Evolutionary conservation across 108 stramenopile genomes (phyloP).

Genomic region (Schizochytrium sp.): DNA sequence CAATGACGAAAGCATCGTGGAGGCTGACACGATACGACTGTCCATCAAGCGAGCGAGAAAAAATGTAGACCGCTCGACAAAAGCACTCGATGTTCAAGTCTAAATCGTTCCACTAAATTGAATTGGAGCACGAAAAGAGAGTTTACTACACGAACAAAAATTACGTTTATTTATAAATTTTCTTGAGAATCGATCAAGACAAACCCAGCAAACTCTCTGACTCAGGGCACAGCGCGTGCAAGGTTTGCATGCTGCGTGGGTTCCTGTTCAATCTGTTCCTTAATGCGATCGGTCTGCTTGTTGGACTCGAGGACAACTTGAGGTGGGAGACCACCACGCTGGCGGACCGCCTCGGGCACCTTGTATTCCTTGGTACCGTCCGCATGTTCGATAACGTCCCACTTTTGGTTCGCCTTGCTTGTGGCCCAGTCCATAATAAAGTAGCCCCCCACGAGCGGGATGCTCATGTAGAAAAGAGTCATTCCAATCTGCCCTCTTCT

Average conservation of each 20-base stretch:
- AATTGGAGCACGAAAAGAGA: no score
- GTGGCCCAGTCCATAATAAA: conserved; percentile 3
- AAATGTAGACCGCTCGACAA: no score
- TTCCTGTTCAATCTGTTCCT: background rate
- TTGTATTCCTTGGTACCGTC: conserved; percentile 8
- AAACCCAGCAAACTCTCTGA: no score
- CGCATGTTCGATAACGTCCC: background rate
- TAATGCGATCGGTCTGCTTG: background rate
- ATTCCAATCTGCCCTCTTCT: background rate
- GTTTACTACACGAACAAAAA: no score
- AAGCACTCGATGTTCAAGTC: no score
- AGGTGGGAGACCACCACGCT: background rate
- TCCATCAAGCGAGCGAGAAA: no score
- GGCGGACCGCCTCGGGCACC: background rate
- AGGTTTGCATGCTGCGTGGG: background rate
- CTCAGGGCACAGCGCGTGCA: background rate
- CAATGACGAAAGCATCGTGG: no score
- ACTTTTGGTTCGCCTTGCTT: background rate
- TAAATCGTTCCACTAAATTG: no score
- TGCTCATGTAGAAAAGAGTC: background rate
- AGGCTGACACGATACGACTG: no score
- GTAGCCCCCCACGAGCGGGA: background rate
- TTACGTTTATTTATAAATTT: no score
- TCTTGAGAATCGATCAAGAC: no score
- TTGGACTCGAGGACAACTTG: background rate